Conservation (phyloP, 768 basidiomycete genomes). For the Xerocomellus chrysenteron region DNA sequence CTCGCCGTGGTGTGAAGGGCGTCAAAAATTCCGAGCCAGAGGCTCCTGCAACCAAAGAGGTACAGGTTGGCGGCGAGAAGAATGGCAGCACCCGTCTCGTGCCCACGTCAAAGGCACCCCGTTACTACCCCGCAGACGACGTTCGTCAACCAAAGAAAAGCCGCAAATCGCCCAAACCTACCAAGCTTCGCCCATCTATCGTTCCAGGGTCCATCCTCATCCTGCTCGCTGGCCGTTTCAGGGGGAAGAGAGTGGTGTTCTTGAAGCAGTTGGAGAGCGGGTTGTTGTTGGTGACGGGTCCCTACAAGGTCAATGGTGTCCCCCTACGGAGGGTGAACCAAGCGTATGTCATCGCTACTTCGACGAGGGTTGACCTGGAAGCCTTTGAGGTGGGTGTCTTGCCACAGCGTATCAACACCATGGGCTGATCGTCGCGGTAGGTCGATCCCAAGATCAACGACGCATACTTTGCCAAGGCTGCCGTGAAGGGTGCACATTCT, state of each 20-base stretch:
- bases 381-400: constrained; percentile 61
- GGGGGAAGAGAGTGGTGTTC: constrained; percentile 97
- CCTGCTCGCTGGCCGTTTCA: constrained; percentile 95
- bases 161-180: constrained; percentile 80
- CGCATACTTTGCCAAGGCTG: constrained; percentile 85
- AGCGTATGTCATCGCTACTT: constrained; percentile 98
- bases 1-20: constrained; percentile 83
- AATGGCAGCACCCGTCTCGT: constrained; percentile 88
- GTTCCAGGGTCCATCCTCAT: constrained; percentile 94
- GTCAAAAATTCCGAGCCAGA: constrained; percentile 73
- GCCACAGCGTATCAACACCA: background rate
- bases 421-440: constrained; percentile 39
- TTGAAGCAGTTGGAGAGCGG: constrained; percentile 94
- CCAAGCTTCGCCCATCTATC: constrained; percentile 82
- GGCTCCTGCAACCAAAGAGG: constrained; percentile 66
- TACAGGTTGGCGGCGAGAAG: constrained; percentile 83
- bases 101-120: constrained; percentile 80
- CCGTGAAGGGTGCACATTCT: constrained; percentile 64
- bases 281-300: constrained; percentile 92
- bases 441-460: constrained; percentile 90
- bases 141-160: constrained; percentile 87
- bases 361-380: constrained; percentile 84
- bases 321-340: constrained; percentile 97
- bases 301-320: constrained; percentile 98
- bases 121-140: constrained; percentile 96